Conservation (phyloP, 2,329 filamentous ascomycete species). For the Cladophialophora yegresii region DNA sequence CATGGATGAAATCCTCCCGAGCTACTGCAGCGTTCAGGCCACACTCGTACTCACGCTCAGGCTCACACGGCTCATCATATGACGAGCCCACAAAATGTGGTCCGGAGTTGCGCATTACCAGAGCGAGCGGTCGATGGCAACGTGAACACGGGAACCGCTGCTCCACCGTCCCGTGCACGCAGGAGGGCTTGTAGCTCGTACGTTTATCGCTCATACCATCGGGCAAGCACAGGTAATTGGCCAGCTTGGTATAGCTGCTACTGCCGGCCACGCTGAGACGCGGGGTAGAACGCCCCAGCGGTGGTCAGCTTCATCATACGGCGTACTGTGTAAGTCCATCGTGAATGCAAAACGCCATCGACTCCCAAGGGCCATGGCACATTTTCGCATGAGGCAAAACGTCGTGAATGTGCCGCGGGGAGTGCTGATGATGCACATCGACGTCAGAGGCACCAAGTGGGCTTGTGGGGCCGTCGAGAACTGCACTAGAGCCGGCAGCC, state of each 20-base stretch:
- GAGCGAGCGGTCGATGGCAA: neutral
- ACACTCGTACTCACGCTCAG: neutral
- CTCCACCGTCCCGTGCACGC: conserved; percentile 9
- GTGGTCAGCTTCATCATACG: conserved; percentile 22
- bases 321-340: too few species aligned
- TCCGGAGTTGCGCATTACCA: conserved; percentile 2
- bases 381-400: neutral
- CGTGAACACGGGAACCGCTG: neutral
- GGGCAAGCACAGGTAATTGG: neutral
- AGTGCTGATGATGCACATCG: conserved; percentile 18
- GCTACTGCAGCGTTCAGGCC: neutral
- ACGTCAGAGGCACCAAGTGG: conserved; percentile 29
- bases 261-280: neutral
- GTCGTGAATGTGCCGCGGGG: neutral
- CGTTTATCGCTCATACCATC: neutral
- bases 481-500: neutral
- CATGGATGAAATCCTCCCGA: neutral
- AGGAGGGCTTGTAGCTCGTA: neutral
- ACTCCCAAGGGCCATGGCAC: neutral
- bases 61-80: conserved; percentile 6
- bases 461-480: too few species aligned
- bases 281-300: conserved; percentile 9
- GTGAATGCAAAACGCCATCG: conserved; percentile 1
- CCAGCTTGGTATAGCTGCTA: neutral
- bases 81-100: conserved; percentile 13